A percentile compares a stretch with the other conserved stretches of the same genome.
These are phyloP conservation scores for Chalciporus sphaerocephalus DNA, from an alignment of 768 basidiomycete species.

Conservation along the genomic window DNA sequence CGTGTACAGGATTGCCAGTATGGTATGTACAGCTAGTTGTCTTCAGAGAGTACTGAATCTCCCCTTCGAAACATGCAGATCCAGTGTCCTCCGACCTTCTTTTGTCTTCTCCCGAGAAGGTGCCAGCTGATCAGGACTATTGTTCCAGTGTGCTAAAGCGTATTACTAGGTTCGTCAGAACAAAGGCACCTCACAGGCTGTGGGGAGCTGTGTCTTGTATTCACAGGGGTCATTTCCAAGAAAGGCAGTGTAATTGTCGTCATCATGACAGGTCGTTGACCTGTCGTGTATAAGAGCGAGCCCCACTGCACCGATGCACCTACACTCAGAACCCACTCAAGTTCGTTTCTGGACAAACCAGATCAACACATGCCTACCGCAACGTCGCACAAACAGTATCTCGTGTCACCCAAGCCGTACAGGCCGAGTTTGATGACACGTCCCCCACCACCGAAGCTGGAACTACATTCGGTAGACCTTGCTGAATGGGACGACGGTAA, in stretches of 20 bases:
- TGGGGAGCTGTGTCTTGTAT: slow-evolving; percentile 12
- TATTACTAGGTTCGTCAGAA: slow-evolving; percentile 9
- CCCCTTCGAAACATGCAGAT: not conserved
- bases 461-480: slow-evolving; percentile 23
- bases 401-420: not conserved
- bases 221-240: slow-evolving; percentile 1
- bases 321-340: not conserved
- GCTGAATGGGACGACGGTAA: slow-evolving; percentile 23
- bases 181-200: slow-evolving; percentile 17
- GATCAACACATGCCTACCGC: slow-evolving; percentile 5
- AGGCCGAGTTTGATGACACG: slow-evolving; percentile 2
- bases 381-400: not conserved
- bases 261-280: slow-evolving; percentile 1
- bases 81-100: no score
- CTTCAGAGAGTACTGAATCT: no score
- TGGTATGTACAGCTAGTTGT: not conserved
- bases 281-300: slow-evolving; percentile 11
- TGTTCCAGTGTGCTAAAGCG: slow-evolving; percentile 11
- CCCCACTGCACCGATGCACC: not conserved
- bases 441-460: not conserved
- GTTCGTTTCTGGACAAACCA: not conserved
- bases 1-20: not conserved
- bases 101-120: slow-evolving; percentile 6
- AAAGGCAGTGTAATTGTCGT: slow-evolving; percentile 2
- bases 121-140: not conserved